phyloP scores from a whole-genome alignment of 176 grass and related monocot species.

The Bothriochloa decipiens region DNA sequence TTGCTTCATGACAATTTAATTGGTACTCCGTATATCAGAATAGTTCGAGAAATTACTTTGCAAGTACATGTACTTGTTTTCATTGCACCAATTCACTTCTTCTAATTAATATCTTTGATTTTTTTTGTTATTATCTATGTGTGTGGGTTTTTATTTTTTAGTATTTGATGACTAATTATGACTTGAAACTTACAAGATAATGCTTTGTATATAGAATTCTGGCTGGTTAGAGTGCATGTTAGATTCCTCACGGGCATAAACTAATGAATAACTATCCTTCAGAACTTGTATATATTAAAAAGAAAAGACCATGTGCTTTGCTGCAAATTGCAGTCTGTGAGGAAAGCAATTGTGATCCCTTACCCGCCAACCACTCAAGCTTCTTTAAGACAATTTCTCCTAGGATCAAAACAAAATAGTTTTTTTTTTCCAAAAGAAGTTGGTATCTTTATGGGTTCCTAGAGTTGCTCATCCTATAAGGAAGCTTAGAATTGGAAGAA shows the following conservation, averaged over 20 bases:
- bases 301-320: slow-evolving; percentile 58
- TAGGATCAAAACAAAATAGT: slow-evolving; percentile 41
- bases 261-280: slow-evolving; percentile 32
- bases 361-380: slow-evolving; percentile 43
- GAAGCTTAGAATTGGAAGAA: slow-evolving; percentile 47
- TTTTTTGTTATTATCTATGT: slow-evolving; percentile 5
- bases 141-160: not conserved
- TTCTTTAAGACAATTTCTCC: slow-evolving; percentile 57
- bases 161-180: not conserved
- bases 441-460: slow-evolving; percentile 52
- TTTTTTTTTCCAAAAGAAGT: slow-evolving; percentile 43
- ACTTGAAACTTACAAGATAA: slow-evolving; percentile 21
- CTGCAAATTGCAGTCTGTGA: slow-evolving; percentile 47
- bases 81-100: not conserved
- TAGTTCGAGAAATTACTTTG: not conserved
- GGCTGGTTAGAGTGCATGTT: slow-evolving; percentile 23
- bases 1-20: slow-evolving; percentile 8
- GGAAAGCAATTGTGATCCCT: slow-evolving; percentile 47
- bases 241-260: slow-evolving; percentile 45
- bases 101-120: slow-evolving; percentile 9
- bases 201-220: slow-evolving; percentile 29
- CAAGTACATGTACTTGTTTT: slow-evolving; percentile 14
- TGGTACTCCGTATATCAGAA: not conserved
- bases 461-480: slow-evolving; percentile 61
- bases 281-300: slow-evolving; percentile 49